These are phyloP conservation scores for Hypoxylon fragiforme DNA, from an alignment of 495 filamentous ascomycete species.

Conservation along the genomic window DNA sequence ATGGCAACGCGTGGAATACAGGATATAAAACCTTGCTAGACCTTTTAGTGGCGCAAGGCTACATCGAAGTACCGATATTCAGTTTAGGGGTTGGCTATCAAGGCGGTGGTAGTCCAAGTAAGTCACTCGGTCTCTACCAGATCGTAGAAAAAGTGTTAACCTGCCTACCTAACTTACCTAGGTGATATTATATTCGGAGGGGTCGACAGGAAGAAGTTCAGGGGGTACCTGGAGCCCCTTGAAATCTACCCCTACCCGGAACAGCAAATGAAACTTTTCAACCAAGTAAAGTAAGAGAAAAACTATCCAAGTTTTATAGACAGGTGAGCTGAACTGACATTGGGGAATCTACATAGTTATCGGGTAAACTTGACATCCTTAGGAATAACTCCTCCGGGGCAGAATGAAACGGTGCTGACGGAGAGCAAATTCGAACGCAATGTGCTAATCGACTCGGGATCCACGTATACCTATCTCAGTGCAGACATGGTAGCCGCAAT, in stretches of 20 bases:
- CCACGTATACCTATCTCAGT: slow-evolving; percentile 47
- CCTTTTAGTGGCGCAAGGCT: slow-evolving; percentile 59
- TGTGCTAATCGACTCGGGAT: slow-evolving; percentile 47
- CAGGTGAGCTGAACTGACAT: background rate
- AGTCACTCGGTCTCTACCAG: slow-evolving; percentile 3
- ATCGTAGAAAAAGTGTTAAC: too few relatives aligned
- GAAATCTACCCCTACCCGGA: slow-evolving; percentile 47
- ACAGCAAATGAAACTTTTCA: slow-evolving; percentile 40
- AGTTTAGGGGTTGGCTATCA: slow-evolving; percentile 64
- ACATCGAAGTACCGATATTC: slow-evolving; percentile 73
- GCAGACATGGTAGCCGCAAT: slow-evolving; percentile 42
- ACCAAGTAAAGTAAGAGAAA: slow-evolving; percentile 38
- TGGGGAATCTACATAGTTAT: slow-evolving; percentile 32
- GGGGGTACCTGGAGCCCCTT: slow-evolving; percentile 46
- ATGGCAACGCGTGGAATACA: slow-evolving; percentile 45
- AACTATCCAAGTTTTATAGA: background rate
- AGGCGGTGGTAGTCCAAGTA: slow-evolving; percentile 45
- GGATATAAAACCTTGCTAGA: slow-evolving; percentile 69
- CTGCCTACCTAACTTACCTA: too few relatives aligned
- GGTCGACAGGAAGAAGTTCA: slow-evolving; percentile 48
- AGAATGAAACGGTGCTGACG: slow-evolving; percentile 37
- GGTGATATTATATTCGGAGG: slow-evolving; percentile 52
- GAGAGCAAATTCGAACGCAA: slow-evolving; percentile 40
- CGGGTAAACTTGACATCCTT: slow-evolving; percentile 50
- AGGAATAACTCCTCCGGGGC: slow-evolving; percentile 40